Base-by-base conservation (phyloP, 2,329 filamentous ascomycete genomes). In the Periglandula ipomoeae region DNA sequence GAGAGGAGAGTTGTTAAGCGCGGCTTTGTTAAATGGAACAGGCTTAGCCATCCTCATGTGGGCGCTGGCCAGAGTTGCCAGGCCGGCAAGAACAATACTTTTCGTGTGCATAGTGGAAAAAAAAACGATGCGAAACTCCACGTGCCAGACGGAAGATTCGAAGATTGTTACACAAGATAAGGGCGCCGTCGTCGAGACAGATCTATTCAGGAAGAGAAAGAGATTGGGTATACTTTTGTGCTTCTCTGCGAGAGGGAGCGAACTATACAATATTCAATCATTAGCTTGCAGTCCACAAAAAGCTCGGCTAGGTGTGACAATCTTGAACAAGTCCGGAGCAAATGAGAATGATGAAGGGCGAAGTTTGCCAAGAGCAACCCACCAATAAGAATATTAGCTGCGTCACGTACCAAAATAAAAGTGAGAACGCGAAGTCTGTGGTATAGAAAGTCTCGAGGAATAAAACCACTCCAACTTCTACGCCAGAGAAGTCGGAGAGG, bases 11-110 rank as follows among this genome's bases (percentile, higher is more conserved):
- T 86, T 91, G 66, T 72, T 48, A 3, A 71, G 58, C 0, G 7
- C 50, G 0, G 62, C 56, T 2, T 55, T 55, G 15, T 65, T 59
- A 52, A 79, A 90, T 0, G 89, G 89, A 3, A 71, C 62, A 0
- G 93, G 91, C 8, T 70, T 73, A 46, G 60, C 68, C 74, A 97
- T 84, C 37, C 77, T 70, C 75, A 96, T 85, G 66, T 97, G 93
- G 39, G 85, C 88, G 44, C 79, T 76, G 58, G 74, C 78, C 48
- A 78, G 57, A 52, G 79, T 69, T 56, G 76, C 74, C 59, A 89
- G 65, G 61, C 79, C 75, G 77, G 70, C 59, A 40, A 72, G 49
- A 47, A 78, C 65, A 53, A 79, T 59, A 55, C 72, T 63, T 58
- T 75, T 75, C 47, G 70, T 61, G 59, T 70, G 67, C 76, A 79